These are phyloP conservation scores for Pseudodiploospora longispora DNA, from an alignment of 2,329 filamentous ascomycete genomes.

Conservation along the genomic window DNA sequence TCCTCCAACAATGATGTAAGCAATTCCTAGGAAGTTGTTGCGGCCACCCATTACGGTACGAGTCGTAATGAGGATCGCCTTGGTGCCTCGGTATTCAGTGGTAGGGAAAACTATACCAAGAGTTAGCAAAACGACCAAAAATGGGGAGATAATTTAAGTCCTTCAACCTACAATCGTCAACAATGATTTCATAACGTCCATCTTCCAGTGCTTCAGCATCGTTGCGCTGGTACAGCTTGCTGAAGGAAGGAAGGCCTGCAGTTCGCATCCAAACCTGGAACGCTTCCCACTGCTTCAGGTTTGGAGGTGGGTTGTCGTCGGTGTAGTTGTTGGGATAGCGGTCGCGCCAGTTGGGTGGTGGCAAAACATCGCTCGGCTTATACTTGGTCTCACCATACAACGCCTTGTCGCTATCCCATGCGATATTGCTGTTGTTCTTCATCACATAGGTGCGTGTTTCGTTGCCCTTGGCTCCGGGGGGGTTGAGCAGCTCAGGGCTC, in stretches of 20 bases:
- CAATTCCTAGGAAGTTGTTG: slow-evolving; percentile 93
- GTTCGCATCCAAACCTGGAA: slow-evolving; percentile 99
- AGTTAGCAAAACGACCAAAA: slow-evolving; percentile 4
- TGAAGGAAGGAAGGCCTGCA: slow-evolving; percentile 86
- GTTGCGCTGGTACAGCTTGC: slow-evolving; percentile 84
- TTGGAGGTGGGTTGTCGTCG: slow-evolving; percentile 53
- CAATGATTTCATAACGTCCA: slow-evolving; percentile 69
- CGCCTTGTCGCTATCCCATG: slow-evolving; percentile 76
- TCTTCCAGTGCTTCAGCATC: slow-evolving; percentile 57
- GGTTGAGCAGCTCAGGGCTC: slow-evolving; percentile 54
- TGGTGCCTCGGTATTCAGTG: slow-evolving; percentile 71
- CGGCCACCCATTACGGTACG: slow-evolving; percentile 88
- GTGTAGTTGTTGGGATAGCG: slow-evolving; percentile 67
- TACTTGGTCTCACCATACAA: slow-evolving; percentile 69
- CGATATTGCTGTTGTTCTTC: slow-evolving; percentile 66
- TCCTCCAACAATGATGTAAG: slow-evolving; percentile 88
- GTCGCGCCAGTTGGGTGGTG: slow-evolving; percentile 77
- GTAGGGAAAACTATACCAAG: slow-evolving; percentile 65
- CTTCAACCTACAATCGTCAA: slow-evolving; percentile 63
- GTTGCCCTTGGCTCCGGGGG: slow-evolving; percentile 21
- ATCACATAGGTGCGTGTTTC: slow-evolving; percentile 57
- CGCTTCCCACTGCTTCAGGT: slow-evolving; percentile 67
- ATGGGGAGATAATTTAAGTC: not conserved
- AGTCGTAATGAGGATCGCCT: slow-evolving; percentile 83
- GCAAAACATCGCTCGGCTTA: slow-evolving; percentile 55